Base-by-base conservation (phyloP, 2,329 filamentous ascomycete genomes). In the Fusarium poae region DNA sequence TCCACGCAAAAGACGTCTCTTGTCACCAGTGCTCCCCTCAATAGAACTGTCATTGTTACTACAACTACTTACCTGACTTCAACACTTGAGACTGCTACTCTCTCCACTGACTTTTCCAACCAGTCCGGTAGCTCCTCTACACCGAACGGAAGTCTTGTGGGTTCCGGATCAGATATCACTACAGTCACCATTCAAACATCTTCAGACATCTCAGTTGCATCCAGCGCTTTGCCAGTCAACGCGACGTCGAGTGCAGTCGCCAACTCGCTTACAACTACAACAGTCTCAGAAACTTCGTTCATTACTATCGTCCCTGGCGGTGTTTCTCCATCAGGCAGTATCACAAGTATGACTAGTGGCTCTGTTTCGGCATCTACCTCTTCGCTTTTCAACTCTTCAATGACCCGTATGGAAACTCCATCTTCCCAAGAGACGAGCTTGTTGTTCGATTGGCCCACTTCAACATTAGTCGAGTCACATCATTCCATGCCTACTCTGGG, bases 291-390 rank as follows among this genome's bases (percentile, higher is more conserved):
- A 13, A 60, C 57, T 3, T 70, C 65, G 10, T 20, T 70, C 21
- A 48, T 72, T 10, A 74, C 72, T 13, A 48, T 72, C 12, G 60
- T 57, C 13, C 63, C 72, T 6, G 70, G 70, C 3, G 60, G 50
- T 11, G 23, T 65, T 25, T 39, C 50, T 6, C 63, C 57, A 27
- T 61, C 71, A 12, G 30, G 43, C 3, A 68, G 60, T 20, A 15
- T 25, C 21, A 66, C 50, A 12, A 20, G 34, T 11, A 32, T 57
- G 29, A 25, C 32, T 15, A 67, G 56, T 45, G 49, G 44, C 27
- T 62, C 59, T 18, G 20, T 50, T 12, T 48, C 43, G 11, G 58
- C 65, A n/a, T 37, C 45, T 12, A 46, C 32, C 13, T 11, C 46
- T 29, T 68, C 62, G 23, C 44, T 35, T 32, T 42, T 35, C 15